A percentile compares a stretch with the other conserved stretches of the same genome.
Evolutionary conservation across 2,329 filamentous ascomycete genomes (phyloP).

Genomic region (Stachybotrys elegans): DNA sequence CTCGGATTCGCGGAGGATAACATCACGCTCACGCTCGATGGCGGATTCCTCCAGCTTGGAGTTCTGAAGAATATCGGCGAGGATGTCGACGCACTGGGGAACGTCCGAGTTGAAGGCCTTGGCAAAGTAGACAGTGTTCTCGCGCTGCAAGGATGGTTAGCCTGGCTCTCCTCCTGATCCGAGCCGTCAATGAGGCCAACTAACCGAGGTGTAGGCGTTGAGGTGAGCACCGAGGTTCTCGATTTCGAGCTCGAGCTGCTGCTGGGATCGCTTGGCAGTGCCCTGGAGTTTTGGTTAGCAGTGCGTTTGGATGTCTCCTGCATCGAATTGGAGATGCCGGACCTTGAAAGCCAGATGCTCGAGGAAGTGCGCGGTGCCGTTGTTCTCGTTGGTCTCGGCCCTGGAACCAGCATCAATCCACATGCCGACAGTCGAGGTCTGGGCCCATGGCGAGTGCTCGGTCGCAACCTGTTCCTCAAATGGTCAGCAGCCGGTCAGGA

Average conservation of each 20-base stretch:
- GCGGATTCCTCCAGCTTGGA: slow-evolving; percentile 91
- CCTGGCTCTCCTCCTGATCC: slow-evolving; percentile 8
- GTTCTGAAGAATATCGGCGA: slow-evolving; percentile 98
- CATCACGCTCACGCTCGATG: slow-evolving; percentile 96
- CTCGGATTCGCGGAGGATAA: slow-evolving; percentile 97
- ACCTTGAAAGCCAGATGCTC: slow-evolving; percentile 99
- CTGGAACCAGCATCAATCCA: slow-evolving; percentile 99
- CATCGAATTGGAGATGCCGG: slow-evolving; percentile 22
- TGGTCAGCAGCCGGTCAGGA: slow-evolving; percentile 19
- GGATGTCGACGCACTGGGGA: slow-evolving; percentile 93
- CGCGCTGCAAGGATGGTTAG: slow-evolving; percentile 57
- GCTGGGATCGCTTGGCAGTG: slow-evolving; percentile 88
- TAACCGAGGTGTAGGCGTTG: slow-evolving; percentile 98
- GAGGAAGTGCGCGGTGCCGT: slow-evolving; percentile 98
- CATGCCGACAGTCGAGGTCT: slow-evolving; percentile 96
- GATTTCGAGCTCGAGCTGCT: slow-evolving; percentile 98
- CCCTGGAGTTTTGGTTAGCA: slow-evolving; percentile 50
- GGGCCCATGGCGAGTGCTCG: slow-evolving; percentile 95
- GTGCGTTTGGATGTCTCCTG: background rate
- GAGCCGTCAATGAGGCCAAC: slow-evolving; percentile 31
- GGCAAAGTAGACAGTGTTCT: slow-evolving; percentile 99
- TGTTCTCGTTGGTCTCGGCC: slow-evolving; percentile 96
- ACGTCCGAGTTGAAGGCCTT: slow-evolving; percentile 99
- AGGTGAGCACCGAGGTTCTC: slow-evolving; percentile 99
- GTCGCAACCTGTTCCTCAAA: slow-evolving; percentile 71